phyloP scores from a whole-genome alignment of 2,329 filamentous ascomycete genomes.

The Fonsecaea monophora region DNA sequence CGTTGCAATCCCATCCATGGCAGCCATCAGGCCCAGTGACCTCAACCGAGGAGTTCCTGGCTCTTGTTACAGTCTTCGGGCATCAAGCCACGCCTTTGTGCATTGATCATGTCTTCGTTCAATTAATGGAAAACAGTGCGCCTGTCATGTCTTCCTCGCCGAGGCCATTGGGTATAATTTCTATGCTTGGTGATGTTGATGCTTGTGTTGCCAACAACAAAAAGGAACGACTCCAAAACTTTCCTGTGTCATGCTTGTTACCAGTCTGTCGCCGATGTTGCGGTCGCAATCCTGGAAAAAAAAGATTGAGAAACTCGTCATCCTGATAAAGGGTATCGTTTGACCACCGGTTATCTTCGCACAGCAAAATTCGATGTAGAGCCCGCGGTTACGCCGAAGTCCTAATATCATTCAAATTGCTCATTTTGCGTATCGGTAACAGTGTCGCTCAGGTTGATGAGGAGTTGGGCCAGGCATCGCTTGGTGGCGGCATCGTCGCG shows the following conservation, averaged over 20 bases:
- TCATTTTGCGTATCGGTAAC: slow-evolving; percentile 61
- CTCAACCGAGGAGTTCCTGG: slow-evolving; percentile 14
- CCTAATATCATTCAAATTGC: slow-evolving; percentile 37
- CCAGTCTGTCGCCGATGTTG: slow-evolving; percentile 28
- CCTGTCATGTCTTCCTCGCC: slow-evolving; percentile 10
- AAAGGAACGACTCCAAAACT: slow-evolving; percentile 34
- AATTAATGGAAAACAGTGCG: slow-evolving; percentile 21
- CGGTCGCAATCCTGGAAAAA: slow-evolving; percentile 35
- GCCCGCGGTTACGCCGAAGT: slow-evolving; percentile 20
- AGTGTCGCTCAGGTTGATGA: slow-evolving; percentile 95
- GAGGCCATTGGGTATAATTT: slow-evolving; percentile 29
- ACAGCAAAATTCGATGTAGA: slow-evolving; percentile 28
- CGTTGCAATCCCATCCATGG: slow-evolving; percentile 13
- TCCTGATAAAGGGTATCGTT: slow-evolving; percentile 31
- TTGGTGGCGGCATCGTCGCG: slow-evolving; percentile 97
- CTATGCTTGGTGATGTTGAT: slow-evolving; percentile 27
- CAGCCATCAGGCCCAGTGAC: slow-evolving; percentile 9
- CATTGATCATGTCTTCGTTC: slow-evolving; percentile 23
- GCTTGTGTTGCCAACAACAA: slow-evolving; percentile 21
- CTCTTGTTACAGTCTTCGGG: slow-evolving; percentile 23
- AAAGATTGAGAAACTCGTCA: slow-evolving; percentile 25
- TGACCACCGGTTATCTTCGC: slow-evolving; percentile 25
- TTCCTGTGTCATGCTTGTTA: slow-evolving; percentile 28
- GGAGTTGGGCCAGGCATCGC: slow-evolving; percentile 92
- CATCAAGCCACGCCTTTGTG: slow-evolving; percentile 18